phyloP scores from a whole-genome alignment of 257 asterid genomes.

The Thymus quinquecostatus region DNA sequence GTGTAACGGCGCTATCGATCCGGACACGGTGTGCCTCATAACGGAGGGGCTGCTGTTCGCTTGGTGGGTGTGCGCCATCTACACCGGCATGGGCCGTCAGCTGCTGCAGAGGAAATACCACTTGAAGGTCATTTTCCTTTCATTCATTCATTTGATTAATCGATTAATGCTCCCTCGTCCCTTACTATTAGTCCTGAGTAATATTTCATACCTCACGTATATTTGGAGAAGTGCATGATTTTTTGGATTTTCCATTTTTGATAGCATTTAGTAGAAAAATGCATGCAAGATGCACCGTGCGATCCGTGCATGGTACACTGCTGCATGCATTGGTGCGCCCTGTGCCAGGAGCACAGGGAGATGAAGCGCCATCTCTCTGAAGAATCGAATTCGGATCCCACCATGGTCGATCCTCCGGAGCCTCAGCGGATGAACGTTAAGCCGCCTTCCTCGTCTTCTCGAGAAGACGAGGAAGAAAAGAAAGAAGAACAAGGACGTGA shows the following conservation, averaged over 20 bases:
- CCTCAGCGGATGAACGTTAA: constrained; percentile 22
- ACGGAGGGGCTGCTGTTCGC: constrained; percentile 77
- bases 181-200: too few species aligned
- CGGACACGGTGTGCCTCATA: constrained; percentile 65
- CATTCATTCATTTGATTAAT: too few species aligned
- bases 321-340: constrained; percentile 88
- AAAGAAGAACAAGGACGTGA: too few species aligned
- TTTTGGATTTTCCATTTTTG: too few species aligned
- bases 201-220: too few species aligned
- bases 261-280: too few species aligned
- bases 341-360: constrained; percentile 87
- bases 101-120: constrained; percentile 72
- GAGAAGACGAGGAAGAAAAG: not conserved
- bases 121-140: constrained; percentile 47
- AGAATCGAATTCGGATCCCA: constrained; percentile 12
- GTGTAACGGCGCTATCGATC: constrained; percentile 58
- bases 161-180: too few species aligned
- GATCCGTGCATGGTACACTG: constrained; percentile 88
- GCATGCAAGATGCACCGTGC: constrained; percentile 72
- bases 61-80: constrained; percentile 95
- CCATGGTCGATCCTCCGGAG: constrained; percentile 57
- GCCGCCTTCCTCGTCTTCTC: constrained; percentile 8
- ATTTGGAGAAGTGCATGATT: too few species aligned
- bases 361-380: constrained; percentile 54
- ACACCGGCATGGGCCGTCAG: constrained; percentile 86